Conservation (phyloP, 768 basidiomycete genomes). For the Clitopilus passeckerianus region DNA sequence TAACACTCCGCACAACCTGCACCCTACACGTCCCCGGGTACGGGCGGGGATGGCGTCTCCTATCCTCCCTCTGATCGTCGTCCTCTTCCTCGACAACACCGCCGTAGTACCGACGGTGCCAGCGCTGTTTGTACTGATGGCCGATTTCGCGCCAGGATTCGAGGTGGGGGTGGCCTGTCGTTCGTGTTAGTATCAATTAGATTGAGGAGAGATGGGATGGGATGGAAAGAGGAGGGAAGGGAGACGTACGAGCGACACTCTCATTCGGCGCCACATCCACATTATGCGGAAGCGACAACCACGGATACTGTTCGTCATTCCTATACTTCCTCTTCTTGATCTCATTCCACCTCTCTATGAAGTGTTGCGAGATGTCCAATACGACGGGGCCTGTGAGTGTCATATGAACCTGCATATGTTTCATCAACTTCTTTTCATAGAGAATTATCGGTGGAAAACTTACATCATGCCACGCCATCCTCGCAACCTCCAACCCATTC, state of each 20-base stretch:
- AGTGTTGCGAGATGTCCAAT: conserved; percentile 91
- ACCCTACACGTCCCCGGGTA: conserved; percentile 54
- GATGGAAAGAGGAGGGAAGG: background rate
- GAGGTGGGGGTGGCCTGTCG: conserved; percentile 60
- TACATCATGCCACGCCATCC: conserved; percentile 98
- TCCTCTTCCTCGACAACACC: conserved; percentile 18
- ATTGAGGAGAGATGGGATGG: background rate
- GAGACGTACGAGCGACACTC: conserved; percentile 47
- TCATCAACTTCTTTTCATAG: background rate
- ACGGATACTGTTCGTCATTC: conserved; percentile 40
- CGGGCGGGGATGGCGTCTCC: conserved; percentile 33
- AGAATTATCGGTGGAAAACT: conserved; percentile 20
- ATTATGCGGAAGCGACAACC: conserved; percentile 81
- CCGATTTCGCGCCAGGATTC: conserved; percentile 57
- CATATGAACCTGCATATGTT: conserved; percentile 62
- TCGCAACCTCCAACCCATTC: conserved; percentile 58
- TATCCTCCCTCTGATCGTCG: conserved; percentile 20
- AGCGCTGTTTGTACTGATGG: conserved; percentile 56
- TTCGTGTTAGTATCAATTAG: background rate
- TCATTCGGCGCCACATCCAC: conserved; percentile 58
- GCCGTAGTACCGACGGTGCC: conserved; percentile 39
- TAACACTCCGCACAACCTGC: conserved; percentile 82
- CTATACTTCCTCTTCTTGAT: conserved; percentile 75
- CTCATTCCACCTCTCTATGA: conserved; percentile 89
- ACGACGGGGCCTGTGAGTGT: conserved; percentile 78